Percentiles rank a stretch among this genome's conserved stretches.
Evolutionary conservation across 352 stramenopile species (phyloP).

Genomic region (Phytophthora sansomeana): DNA sequence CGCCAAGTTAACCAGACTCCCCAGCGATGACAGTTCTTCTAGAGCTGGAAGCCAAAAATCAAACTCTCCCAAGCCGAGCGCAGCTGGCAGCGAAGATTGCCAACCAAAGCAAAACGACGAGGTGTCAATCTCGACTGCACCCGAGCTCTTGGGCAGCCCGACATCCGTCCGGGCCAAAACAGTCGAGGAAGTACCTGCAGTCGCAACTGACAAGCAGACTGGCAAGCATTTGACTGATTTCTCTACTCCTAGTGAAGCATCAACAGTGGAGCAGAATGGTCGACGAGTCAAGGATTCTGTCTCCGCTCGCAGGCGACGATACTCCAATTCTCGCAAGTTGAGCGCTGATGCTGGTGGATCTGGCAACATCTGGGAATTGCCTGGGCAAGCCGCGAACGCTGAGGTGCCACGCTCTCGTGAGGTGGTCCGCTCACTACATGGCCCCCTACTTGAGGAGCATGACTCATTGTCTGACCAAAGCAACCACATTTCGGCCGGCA

Average conservation of each 20-base stretch:
- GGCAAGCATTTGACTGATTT: constrained; percentile 9
- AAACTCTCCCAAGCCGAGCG: not conserved
- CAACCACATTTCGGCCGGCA: constrained; percentile 18
- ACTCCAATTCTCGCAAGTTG: constrained; percentile 8
- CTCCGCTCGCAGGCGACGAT: constrained; percentile 11
- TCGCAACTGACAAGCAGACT: constrained; percentile 10
- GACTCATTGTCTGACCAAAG: constrained; percentile 8
- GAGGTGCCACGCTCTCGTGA: constrained; percentile 23
- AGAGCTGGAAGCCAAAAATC: constrained; percentile 6
- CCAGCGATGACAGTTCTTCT: constrained; percentile 17
- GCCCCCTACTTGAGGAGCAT: constrained; percentile 10
- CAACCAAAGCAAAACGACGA: not conserved
- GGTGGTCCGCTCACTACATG: constrained; percentile 33
- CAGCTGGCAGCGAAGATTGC: not conserved
- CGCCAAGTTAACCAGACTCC: constrained; percentile 17
- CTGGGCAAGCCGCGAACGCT: constrained; percentile 15
- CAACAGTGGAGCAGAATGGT: constrained; percentile 29
- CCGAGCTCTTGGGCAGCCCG: not conserved
- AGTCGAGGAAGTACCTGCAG: constrained; percentile 4
- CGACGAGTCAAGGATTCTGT: constrained; percentile 29
- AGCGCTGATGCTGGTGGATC: constrained; percentile 14
- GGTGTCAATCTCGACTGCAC: not conserved
- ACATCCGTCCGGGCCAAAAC: not conserved
- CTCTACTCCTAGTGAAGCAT: constrained; percentile 34
- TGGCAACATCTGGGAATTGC: constrained; percentile 19